A percentile compares a stretch with the other conserved stretches of the same genome.
These are phyloP conservation scores for Pseudocercospora vitis DNA, from an alignment of 2,329 filamentous ascomycete species.

Conservation along the genomic window DNA sequence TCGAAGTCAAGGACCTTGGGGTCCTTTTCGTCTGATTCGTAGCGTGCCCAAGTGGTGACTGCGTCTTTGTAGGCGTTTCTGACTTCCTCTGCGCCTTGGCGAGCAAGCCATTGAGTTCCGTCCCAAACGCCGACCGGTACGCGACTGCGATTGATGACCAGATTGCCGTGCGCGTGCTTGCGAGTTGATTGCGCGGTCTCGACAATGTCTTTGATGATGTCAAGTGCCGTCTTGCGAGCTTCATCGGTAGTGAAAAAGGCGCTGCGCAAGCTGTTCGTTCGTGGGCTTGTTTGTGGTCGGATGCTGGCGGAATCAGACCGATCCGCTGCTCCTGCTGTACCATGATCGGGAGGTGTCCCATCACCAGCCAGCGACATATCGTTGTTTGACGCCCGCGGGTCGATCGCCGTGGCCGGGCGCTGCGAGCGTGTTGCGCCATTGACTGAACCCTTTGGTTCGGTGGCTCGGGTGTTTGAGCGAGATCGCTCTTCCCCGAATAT, in stretches of 20 bases:
- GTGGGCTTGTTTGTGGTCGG: conserved; percentile 47
- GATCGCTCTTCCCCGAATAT: conserved; percentile 16
- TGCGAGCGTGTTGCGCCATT: conserved; percentile 12
- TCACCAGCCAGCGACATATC: conserved; percentile 8
- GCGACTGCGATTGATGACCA: conserved; percentile 47
- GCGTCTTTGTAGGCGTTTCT: conserved; percentile 84
- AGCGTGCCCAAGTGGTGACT: conserved; percentile 71
- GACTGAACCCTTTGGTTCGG: conserved; percentile 12
- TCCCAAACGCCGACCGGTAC: conserved; percentile 86
- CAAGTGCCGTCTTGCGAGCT: conserved; percentile 65
- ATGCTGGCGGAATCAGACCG: conserved; percentile 44
- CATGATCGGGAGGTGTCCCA: conserved; percentile 2
- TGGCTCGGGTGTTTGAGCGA: conserved; percentile 16
- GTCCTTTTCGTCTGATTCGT: conserved; percentile 36
- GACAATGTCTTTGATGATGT: conserved; percentile 78
- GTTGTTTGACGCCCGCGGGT: conserved; percentile 14
- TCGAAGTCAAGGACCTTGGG: conserved; percentile 31
- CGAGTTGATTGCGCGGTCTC: conserved; percentile 66
- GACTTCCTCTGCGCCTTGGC: conserved; percentile 74
- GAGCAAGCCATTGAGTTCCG: conserved; percentile 89
- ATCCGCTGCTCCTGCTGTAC: background rate
- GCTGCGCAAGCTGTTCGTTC: conserved; percentile 42
- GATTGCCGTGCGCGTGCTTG: conserved; percentile 23
- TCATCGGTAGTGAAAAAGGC: conserved; percentile 64
- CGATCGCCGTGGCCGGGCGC: conserved; percentile 24